Evolutionary conservation across 768 basidiomycete genomes (phyloP).

Genomic region (Suillus paluster): DNA sequence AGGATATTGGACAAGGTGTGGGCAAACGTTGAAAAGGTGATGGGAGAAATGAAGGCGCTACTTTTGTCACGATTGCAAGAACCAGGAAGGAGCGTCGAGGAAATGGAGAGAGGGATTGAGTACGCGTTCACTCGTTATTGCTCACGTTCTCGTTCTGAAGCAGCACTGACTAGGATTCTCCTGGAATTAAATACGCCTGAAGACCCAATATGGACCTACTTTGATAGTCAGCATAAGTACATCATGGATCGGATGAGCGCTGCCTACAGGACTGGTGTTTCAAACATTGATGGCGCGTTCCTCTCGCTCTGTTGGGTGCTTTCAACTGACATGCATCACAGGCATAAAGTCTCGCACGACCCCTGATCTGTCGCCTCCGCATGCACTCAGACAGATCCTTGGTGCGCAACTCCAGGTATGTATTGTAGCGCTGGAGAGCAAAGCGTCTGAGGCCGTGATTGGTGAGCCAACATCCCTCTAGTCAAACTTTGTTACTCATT

Average conservation of each 20-base stretch:
- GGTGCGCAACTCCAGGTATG: constrained; percentile 64
- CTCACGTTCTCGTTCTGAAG: constrained; percentile 1
- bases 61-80: constrained; percentile 84
- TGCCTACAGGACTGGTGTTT: constrained; percentile 56
- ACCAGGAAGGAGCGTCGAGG: constrained; percentile 78
- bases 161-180: constrained; percentile 62
- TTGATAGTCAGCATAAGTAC: constrained; percentile 90
- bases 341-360: constrained; percentile 51
- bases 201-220: constrained; percentile 95
- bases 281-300: constrained; percentile 51
- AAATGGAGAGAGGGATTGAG: constrained; percentile 98
- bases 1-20: constrained; percentile 96
- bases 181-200: constrained; percentile 85
- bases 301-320: constrained; percentile 8
- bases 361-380: constrained; percentile 39
- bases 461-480: constrained; percentile 43
- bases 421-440: constrained; percentile 62
- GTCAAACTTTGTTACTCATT: constrained; percentile 1
- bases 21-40: constrained; percentile 92
- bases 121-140: constrained; percentile 39
- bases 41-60: constrained; percentile 85
- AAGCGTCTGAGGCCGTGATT: constrained; percentile 63
- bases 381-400: constrained; percentile 47
- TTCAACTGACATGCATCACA: constrained; percentile 24
- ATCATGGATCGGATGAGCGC: constrained; percentile 80